Percentiles rank a stretch among this genome's conserved stretches.
These are phyloP conservation scores for Cryphonectria nitschkei DNA, from an alignment of 2,329 filamentous ascomycete genomes.

Conservation along the genomic window DNA sequence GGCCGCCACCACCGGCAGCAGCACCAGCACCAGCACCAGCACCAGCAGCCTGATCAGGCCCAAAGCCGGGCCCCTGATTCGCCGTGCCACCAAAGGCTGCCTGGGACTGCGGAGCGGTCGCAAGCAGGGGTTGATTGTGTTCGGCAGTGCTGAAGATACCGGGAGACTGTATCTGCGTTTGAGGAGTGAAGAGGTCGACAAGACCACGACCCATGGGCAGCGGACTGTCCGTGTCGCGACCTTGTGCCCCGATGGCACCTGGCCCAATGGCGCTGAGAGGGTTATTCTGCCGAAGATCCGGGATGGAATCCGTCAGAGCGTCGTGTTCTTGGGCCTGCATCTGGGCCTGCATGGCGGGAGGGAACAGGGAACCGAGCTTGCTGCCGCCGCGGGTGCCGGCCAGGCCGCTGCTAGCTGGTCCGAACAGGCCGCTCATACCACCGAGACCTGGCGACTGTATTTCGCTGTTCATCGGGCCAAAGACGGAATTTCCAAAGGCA, in stretches of 20 bases:
- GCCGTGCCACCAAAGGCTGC: slow-evolving; percentile 34
- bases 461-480: slow-evolving; percentile 72
- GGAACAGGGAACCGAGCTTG: slow-evolving; percentile 87
- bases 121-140: slow-evolving; percentile 40
- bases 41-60: slow-evolving; percentile 33
- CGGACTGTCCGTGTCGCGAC: slow-evolving; percentile 63
- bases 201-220: slow-evolving; percentile 58
- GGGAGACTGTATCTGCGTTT: slow-evolving; percentile 39
- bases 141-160: slow-evolving; percentile 45
- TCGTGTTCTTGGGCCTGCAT: slow-evolving; percentile 77
- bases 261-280: slow-evolving; percentile 71
- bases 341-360: slow-evolving; percentile 85
- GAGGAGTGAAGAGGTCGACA: slow-evolving; percentile 55
- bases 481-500: slow-evolving; percentile 79
- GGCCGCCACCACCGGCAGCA: slow-evolving; percentile 42
- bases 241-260: slow-evolving; percentile 56
- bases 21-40: neutral
- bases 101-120: slow-evolving; percentile 38
- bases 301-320: slow-evolving; percentile 57
- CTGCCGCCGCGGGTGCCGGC: slow-evolving; percentile 69
- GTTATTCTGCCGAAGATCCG: slow-evolving; percentile 63
- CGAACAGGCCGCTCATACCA: slow-evolving; percentile 70
- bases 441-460: slow-evolving; percentile 75
- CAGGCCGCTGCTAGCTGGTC: slow-evolving; percentile 58
- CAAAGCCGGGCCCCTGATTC: slow-evolving; percentile 36